phyloP scores from a whole-genome alignment of 2,329 filamentous ascomycete genomes.

The Pseudogymnoascus sp. region DNA sequence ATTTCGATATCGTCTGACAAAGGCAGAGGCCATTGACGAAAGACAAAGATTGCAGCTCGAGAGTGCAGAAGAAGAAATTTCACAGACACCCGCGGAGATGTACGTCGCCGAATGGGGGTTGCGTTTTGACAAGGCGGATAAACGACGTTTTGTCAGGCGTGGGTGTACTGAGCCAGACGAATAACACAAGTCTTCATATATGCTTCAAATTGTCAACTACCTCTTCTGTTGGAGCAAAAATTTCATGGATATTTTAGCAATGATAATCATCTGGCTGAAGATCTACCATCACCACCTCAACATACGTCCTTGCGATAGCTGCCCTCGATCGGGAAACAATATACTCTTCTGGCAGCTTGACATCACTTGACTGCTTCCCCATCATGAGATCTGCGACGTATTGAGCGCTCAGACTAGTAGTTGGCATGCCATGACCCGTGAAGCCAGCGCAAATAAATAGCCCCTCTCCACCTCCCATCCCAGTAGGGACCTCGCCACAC shows the following conservation, averaged over 20 bases:
- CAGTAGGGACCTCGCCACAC: conserved; percentile 57
- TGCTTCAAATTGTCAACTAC: background rate
- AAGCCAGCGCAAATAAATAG: conserved; percentile 59
- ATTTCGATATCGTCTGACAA: background rate
- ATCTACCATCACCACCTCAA: conserved; percentile 22
- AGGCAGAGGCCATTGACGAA: background rate
- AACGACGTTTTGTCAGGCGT: background rate
- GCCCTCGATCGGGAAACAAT: conserved; percentile 18
- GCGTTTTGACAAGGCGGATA: background rate
- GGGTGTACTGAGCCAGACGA: background rate
- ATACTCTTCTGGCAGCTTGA: conserved; percentile 38
- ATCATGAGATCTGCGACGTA: conserved; percentile 54
- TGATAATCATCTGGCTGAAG: conserved; percentile 12
- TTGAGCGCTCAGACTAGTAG: conserved; percentile 57
- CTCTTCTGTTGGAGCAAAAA: background rate
- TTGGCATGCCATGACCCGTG: conserved; percentile 71
- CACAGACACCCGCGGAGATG: background rate
- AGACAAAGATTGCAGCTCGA: background rate
- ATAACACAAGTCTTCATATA: background rate
- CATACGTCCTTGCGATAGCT: conserved; percentile 17
- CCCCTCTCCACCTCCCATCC: conserved; percentile 40
- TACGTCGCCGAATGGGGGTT: background rate
- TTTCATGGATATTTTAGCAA: background rate
- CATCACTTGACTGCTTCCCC: conserved; percentile 30
- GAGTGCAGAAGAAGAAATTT: background rate